phyloP scores from a whole-genome alignment of 2,329 filamentous ascomycete species.

The Curvularia hawaiiensis region DNA sequence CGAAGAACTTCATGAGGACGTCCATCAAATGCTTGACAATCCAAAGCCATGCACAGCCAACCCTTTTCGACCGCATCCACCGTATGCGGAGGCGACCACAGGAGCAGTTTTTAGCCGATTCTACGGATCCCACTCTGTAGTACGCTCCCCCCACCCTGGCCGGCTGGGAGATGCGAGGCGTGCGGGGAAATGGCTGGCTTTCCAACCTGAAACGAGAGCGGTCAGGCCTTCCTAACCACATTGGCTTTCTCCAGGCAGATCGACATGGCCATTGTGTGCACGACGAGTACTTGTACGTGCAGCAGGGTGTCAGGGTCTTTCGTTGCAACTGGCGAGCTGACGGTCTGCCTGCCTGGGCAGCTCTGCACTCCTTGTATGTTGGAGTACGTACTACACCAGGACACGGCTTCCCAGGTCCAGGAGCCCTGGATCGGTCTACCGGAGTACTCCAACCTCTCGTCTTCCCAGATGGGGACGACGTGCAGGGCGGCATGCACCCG shows the following conservation, averaged over 20 bases:
- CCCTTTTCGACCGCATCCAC: constrained; percentile 2
- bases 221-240: constrained; percentile 12
- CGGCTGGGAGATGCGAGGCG: constrained; percentile 13
- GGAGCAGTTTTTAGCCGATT: constrained; percentile 13
- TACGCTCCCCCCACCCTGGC: neutral
- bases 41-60: neutral
- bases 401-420: neutral
- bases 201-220: constrained; percentile 15
- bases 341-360: neutral
- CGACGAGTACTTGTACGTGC: no score
- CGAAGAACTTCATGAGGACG: constrained; percentile 4
- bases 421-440: neutral
- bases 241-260: constrained; percentile 8
- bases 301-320: neutral
- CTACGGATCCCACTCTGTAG: constrained; percentile 3
- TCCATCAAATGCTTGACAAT: neutral
- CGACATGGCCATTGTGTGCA: neutral
- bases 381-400: neutral
- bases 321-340: neutral
- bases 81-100: neutral
- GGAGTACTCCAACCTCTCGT: constrained; percentile 12
- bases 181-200: constrained; percentile 18
- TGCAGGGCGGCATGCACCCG: constrained; percentile 21
- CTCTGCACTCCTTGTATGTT: neutral
- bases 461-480: constrained; percentile 2